Percentiles rank a stretch among this genome's conserved stretches.
Evolutionary conservation across 2,329 filamentous ascomycete genomes (phyloP).

Genomic region (Laburnicola sp.): DNA sequence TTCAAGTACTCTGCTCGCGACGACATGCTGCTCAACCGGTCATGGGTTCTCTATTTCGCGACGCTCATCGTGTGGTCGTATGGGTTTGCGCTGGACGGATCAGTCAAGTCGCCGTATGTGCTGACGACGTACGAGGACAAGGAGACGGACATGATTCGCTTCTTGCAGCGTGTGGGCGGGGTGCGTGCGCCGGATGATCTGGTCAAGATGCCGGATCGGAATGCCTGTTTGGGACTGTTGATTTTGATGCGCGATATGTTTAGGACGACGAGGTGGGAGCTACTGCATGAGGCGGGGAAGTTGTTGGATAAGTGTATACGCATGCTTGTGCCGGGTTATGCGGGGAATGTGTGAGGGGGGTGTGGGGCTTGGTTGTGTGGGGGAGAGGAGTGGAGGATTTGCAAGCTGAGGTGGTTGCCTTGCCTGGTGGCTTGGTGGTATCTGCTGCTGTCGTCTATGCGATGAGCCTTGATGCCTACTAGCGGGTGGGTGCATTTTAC

Average conservation of each 20-base stretch:
- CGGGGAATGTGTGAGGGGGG: not conserved
- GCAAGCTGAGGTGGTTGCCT: too few relatives aligned
- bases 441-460: too few relatives aligned
- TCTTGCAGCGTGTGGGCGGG: conserved; percentile 71
- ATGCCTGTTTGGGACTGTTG: conserved; percentile 78
- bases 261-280: conserved; percentile 81
- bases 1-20: conserved; percentile 76
- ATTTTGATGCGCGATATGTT: conserved; percentile 83
- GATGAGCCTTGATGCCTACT: too few relatives aligned
- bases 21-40: conserved; percentile 85
- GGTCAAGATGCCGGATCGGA: conserved; percentile 72
- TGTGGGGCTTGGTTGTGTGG: not conserved
- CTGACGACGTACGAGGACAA: conserved; percentile 67
- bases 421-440: too few relatives aligned
- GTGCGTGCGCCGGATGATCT: conserved; percentile 77
- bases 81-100: conserved; percentile 85
- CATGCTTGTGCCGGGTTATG: conserved; percentile 49
- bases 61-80: conserved; percentile 94
- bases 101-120: conserved; percentile 58
- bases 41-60: conserved; percentile 95
- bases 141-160: conserved; percentile 76
- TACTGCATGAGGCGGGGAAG: conserved; percentile 83
- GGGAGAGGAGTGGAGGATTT: too few relatives aligned
- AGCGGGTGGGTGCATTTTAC: too few relatives aligned
- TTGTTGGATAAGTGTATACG: conserved; percentile 80